Conservation (phyloP, 306 rosid species). For the Ormosia emarginata region DNA sequence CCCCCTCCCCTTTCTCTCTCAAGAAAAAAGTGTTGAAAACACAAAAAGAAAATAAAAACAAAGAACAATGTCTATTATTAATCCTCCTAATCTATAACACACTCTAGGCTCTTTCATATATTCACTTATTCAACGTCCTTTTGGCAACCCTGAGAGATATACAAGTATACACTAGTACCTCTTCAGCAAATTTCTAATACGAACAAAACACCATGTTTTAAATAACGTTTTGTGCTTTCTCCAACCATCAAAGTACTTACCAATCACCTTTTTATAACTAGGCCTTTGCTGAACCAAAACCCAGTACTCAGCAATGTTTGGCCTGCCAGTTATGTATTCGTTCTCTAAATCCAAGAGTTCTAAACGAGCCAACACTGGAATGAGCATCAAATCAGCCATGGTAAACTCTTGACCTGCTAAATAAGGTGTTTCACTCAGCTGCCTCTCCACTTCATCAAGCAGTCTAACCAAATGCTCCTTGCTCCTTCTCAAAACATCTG, state of each 20-base stretch:
- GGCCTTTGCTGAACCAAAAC: slow-evolving; percentile 79
- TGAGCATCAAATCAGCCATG: slow-evolving; percentile 85
- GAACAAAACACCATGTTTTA: slow-evolving; percentile 79
- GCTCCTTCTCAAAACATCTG: slow-evolving; percentile 43
- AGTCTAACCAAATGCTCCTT: slow-evolving; percentile 61
- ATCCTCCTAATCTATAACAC: slow-evolving; percentile 13
- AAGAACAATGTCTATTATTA: background rate
- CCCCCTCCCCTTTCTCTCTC: slow-evolving; percentile 18
- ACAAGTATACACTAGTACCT: slow-evolving; percentile 51
- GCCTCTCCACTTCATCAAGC: slow-evolving; percentile 70
- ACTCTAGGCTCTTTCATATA: slow-evolving; percentile 16
- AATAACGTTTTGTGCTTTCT: slow-evolving; percentile 71
- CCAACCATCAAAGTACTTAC: slow-evolving; percentile 81
- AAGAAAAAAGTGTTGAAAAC: background rate
- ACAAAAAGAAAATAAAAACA: background rate
- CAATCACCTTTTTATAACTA: slow-evolving; percentile 85
- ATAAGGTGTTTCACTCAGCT: slow-evolving; percentile 54
- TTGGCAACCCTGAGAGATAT: slow-evolving; percentile 6
- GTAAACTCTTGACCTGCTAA: slow-evolving; percentile 76
- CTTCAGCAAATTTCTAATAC: slow-evolving; percentile 61
- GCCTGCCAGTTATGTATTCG: slow-evolving; percentile 61
- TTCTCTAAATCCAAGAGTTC: slow-evolving; percentile 59
- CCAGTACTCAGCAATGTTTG: slow-evolving; percentile 83
- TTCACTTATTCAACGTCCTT: slow-evolving; percentile 27
- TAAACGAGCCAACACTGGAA: slow-evolving; percentile 68